Conservation (phyloP, 768 basidiomycete species). For the Lactarius indigo region DNA sequence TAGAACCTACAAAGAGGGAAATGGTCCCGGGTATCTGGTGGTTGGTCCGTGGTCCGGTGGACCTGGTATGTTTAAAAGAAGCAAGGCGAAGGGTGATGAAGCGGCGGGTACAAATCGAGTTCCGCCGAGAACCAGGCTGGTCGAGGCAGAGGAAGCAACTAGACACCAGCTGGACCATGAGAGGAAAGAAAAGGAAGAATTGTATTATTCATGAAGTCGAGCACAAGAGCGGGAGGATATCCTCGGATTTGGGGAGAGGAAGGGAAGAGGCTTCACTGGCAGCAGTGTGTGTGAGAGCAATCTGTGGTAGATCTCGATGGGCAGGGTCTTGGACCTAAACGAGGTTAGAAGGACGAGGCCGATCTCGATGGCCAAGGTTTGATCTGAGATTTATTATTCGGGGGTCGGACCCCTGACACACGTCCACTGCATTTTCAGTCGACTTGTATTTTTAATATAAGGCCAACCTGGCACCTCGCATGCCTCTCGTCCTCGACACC, state of each 20-base stretch:
- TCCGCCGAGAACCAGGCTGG: conserved; percentile 2
- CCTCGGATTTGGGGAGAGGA: conserved; percentile 3
- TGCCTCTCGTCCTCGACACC: conserved; percentile 14
- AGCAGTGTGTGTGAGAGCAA: conserved; percentile 4
- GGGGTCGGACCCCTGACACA: conserved; percentile 14
- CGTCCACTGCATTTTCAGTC: conserved; percentile 2
- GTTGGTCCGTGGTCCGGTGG: conserved; percentile 16
- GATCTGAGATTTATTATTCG: conserved; percentile 27
- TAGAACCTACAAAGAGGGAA: conserved; percentile 2
- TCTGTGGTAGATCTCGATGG: conserved; percentile 13
- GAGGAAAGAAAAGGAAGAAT: neutral
- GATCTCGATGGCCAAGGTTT: conserved; percentile 20
- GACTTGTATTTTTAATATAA: conserved; percentile 22
- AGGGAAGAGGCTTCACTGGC: neutral
- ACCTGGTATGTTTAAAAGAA: conserved; percentile 13
- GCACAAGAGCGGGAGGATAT: neutral
- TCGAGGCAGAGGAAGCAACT: neutral
- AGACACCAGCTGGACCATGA: neutral
- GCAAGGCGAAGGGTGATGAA: conserved; percentile 15
- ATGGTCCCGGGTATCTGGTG: conserved; percentile 7
- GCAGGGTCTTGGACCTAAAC: conserved; percentile 12
- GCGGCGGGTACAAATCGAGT: conserved; percentile 12
- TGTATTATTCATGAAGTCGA: neutral
- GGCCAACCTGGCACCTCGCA: conserved; percentile 10
- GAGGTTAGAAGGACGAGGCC: conserved; percentile 23